phyloP scores from a whole-genome alignment of 345 rosid species.

The Carallia brachiata region DNA sequence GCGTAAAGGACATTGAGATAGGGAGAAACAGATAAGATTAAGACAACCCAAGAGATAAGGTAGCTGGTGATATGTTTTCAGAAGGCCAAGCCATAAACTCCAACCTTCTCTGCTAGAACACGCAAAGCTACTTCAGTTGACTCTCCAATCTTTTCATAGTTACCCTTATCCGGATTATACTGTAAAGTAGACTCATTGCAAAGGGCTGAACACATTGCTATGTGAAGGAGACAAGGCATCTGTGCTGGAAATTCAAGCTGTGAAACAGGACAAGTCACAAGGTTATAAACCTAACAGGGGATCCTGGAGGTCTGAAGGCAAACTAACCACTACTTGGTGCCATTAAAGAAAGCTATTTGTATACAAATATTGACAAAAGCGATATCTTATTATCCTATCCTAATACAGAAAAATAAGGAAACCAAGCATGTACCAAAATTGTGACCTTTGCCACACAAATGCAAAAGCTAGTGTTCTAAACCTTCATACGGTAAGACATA shows the following conservation, averaged over 20 bases:
- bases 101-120: slow-evolving; percentile 92
- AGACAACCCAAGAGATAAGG: neutral
- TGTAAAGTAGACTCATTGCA: slow-evolving; percentile 94
- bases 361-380: neutral
- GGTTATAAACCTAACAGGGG: slow-evolving; percentile 11
- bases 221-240: slow-evolving; percentile 87
- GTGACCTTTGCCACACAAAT: neutral
- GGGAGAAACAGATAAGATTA: neutral
- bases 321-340: neutral
- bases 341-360: neutral
- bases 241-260: slow-evolving; percentile 95
- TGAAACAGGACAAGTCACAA: slow-evolving; percentile 27
- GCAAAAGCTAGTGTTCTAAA: neutral
- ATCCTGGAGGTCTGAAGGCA: neutral
- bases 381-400: neutral
- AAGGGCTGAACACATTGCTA: slow-evolving; percentile 94
- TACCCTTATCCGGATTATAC: slow-evolving; percentile 90
- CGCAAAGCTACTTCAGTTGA: slow-evolving; percentile 99
- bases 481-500: neutral
- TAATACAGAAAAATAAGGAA: neutral
- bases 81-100: slow-evolving; percentile 17
- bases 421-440: neutral
- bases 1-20: slow-evolving; percentile 1
- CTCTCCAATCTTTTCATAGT: slow-evolving; percentile 94
- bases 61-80: neutral